Percentiles rank a stretch among this genome's conserved stretches.
phyloP scores from a whole-genome alignment of 2,329 filamentous ascomycete species.

The Fusarium sp. region DNA sequence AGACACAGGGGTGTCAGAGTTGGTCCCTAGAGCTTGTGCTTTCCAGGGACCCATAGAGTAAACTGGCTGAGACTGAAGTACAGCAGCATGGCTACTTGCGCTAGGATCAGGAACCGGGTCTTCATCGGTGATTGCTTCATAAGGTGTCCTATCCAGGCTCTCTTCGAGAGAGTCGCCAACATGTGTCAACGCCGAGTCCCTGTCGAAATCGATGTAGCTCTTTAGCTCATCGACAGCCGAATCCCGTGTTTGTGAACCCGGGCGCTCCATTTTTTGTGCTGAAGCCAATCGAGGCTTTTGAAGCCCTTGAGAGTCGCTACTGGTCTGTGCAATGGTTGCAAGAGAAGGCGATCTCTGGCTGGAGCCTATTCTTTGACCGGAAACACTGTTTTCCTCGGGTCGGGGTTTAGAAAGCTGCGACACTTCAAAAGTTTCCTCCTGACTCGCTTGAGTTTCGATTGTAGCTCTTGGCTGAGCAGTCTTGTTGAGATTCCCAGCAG shows the following conservation, averaged over 20 bases:
- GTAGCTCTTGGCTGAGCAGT: not conserved
- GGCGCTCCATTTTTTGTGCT: slow-evolving; percentile 29
- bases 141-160: not conserved
- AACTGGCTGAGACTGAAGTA: slow-evolving; percentile 27
- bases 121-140: not conserved
- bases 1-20: slow-evolving; percentile 29
- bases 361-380: slow-evolving; percentile 5
- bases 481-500: not conserved
- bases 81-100: slow-evolving; percentile 9
- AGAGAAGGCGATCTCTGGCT: not conserved
- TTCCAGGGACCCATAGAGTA: slow-evolving; percentile 41
- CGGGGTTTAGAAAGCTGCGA: slow-evolving; percentile 22
- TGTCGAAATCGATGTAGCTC: slow-evolving; percentile 37
- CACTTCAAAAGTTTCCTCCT: slow-evolving; percentile 1
- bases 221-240: slow-evolving; percentile 38
- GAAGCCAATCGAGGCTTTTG: not conserved
- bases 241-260: slow-evolving; percentile 13
- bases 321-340: not conserved
- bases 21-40: slow-evolving; percentile 33
- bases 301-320: not conserved
- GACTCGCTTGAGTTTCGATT: not conserved
- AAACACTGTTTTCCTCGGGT: slow-evolving; percentile 12
- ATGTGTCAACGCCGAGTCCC: slow-evolving; percentile 23
- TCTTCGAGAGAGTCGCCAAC: slow-evolving; percentile 12
- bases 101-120: not conserved